These are phyloP conservation scores for Nicotiana sylvestris DNA, from an alignment of 257 asterid species.

Conservation along the genomic window DNA sequence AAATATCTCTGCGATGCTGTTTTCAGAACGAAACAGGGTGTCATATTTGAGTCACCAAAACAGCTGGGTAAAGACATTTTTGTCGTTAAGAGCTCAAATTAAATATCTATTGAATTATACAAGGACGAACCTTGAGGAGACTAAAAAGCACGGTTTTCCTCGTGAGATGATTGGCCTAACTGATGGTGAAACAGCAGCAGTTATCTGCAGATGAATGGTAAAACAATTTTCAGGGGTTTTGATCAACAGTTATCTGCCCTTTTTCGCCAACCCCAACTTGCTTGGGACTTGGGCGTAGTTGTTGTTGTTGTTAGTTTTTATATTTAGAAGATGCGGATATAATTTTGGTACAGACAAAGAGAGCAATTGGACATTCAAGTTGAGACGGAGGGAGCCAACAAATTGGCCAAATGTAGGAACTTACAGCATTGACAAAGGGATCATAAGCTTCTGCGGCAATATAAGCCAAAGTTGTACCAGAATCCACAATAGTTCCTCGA, in stretches of 20 bases:
- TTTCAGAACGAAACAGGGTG: neutral
- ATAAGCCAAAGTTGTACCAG: slow-evolving; percentile 90
- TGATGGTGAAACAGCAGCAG: slow-evolving; percentile 57
- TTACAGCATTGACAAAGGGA: slow-evolving; percentile 74
- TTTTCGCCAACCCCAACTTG: too few species aligned
- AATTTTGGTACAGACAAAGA: neutral
- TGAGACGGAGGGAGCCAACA: neutral
- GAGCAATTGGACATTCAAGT: neutral
- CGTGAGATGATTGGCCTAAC: slow-evolving; percentile 43
- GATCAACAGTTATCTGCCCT: too few species aligned
- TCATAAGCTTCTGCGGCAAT: slow-evolving; percentile 81
- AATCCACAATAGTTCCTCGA: slow-evolving; percentile 78
- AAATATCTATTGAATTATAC: neutral
- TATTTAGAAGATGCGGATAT: neutral
- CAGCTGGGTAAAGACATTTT: neutral
- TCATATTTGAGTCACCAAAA: neutral
- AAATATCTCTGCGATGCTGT: slow-evolving; percentile 63
- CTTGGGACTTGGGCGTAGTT: too few species aligned
- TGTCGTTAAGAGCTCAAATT: neutral
- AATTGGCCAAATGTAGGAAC: slow-evolving; percentile 14
- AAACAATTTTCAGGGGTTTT: neutral
- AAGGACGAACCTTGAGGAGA: slow-evolving; percentile 44
- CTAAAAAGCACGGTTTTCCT: slow-evolving; percentile 65
- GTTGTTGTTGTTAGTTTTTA: neutral
- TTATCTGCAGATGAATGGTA: slow-evolving; percentile 41